A percentile compares a stretch with the other conserved stretches of the same genome.
phyloP scores from a whole-genome alignment of 2,329 filamentous ascomycete species.

The Rutstroemia sp. region DNA sequence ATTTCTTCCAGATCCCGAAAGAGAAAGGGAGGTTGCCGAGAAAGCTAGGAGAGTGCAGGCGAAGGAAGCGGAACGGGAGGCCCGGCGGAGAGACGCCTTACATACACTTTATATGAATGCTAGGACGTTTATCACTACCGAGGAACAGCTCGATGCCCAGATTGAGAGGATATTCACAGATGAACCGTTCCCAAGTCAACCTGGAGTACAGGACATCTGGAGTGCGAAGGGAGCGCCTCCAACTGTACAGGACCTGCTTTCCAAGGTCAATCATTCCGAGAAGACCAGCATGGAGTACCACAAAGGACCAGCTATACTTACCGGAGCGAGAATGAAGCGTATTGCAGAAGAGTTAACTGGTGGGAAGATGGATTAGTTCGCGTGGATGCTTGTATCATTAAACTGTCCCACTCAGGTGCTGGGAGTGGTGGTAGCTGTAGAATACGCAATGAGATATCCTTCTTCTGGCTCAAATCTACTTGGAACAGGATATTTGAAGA shows the following conservation, averaged over 20 bases:
- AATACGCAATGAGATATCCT: not conserved
- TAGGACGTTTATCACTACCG: constrained; percentile 75
- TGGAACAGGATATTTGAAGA: not conserved
- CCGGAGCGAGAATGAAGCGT: constrained; percentile 51
- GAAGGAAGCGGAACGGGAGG: constrained; percentile 43
- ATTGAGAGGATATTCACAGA: constrained; percentile 69
- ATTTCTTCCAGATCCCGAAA: constrained; percentile 53
- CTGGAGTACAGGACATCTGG: constrained; percentile 25
- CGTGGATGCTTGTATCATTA: not conserved
- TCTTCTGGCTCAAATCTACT: not conserved
- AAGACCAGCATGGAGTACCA: constrained; percentile 30
- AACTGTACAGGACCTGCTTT: constrained; percentile 41
- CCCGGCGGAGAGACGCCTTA: constrained; percentile 60
- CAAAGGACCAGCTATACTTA: constrained; percentile 29
- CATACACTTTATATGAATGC: constrained; percentile 89
- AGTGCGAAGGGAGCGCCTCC: constrained; percentile 31
- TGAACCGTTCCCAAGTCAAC: constrained; percentile 9
- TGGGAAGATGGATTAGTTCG: constrained; percentile 44
- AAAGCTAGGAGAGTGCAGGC: constrained; percentile 35
- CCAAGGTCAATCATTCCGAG: constrained; percentile 26
- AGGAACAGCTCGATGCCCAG: constrained; percentile 64
- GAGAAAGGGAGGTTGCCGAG: constrained; percentile 46
- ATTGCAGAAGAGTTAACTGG: constrained; percentile 62
- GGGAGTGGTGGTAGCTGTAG: not conserved
- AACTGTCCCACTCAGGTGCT: no score